Base-by-base conservation (phyloP, 1,139 yeast genomes). In the Candida sp. region DNA sequence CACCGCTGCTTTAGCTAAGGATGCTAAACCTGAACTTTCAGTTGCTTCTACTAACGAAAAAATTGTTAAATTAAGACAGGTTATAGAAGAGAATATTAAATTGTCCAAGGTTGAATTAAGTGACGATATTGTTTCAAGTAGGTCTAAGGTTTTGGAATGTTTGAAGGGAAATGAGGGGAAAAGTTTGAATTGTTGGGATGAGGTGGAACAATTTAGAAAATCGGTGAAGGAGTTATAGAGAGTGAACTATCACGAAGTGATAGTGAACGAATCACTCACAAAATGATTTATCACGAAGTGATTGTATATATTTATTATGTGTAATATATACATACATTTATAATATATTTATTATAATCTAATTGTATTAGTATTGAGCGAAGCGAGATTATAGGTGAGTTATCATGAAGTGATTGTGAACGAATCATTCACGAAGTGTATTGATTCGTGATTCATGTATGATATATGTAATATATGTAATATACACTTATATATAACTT, bases 101-200 rank as follows among this genome's bases (percentile, higher is more conserved):
- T 65, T 81, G 53, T 62, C 72, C 34, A 62, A 68, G 48, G 61
- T 70, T 19, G 67, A 64, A 39, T 52, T 70, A 9, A 56, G 61
- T 33, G 64, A 61, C 3, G 62, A 63, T 7, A 52, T 72, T 23
- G 50, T 58, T 58, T 42, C 57, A 4, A 78, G 87, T 2, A 83
- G 93, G 66, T 64, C 70, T 9, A 61, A 70, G 7, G 84, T 93
- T 27, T 71, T 81, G 34, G 61, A 72, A 44, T 91, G 99, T 64
- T 74, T 91, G 54, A 68, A 75, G 49, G 75, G 75, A 38, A 88
- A 91, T 69, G 70, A 77, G 54, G 87, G 84, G 33, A 82, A 77
- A 60, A 87, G 93, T 33, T 77, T 93, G 63, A 84, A 88, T 63
- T 93, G 99, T 64, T 86, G 91, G 83, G 90, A 87, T 43, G 89